phyloP scores from a whole-genome alignment of 495 filamentous ascomycete species.

The Hypomontagnella submonticulosa region DNA sequence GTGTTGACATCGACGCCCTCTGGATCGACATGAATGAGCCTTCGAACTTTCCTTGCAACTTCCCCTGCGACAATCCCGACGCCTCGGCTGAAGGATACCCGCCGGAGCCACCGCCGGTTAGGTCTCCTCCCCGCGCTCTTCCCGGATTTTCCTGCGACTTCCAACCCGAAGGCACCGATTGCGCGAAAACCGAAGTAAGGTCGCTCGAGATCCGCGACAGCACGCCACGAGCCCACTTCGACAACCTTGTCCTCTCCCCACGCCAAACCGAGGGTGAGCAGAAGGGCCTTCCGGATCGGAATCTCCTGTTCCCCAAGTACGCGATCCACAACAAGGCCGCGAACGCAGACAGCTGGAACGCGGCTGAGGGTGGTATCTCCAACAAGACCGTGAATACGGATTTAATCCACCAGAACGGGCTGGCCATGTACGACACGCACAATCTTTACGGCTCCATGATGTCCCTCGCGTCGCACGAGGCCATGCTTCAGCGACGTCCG shows the following conservation, averaged over 20 bases:
- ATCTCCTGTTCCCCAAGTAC: constrained; percentile 79
- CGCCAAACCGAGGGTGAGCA: constrained; percentile 50
- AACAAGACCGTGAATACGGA: constrained; percentile 81
- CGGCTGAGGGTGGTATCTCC: constrained; percentile 68
- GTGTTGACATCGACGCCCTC: constrained; percentile 84
- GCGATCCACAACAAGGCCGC: constrained; percentile 75
- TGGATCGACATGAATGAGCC: constrained; percentile 94
- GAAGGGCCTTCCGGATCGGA: constrained; percentile 68
- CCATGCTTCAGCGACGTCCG: constrained; percentile 77
- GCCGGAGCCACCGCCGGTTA: constrained; percentile 71
- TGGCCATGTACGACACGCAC: constrained; percentile 80
- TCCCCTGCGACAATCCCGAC: constrained; percentile 72
- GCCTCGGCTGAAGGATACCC: constrained; percentile 68
- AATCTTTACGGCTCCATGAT: constrained; percentile 93
- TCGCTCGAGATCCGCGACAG: constrained; percentile 38
- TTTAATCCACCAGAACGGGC: constrained; percentile 76
- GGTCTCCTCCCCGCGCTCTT: constrained; percentile 68
- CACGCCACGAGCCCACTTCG: constrained; percentile 30
- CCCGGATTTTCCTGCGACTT: constrained; percentile 79
- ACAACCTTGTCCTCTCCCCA: constrained; percentile 33
- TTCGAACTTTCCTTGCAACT: constrained; percentile 71
- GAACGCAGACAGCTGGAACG: constrained; percentile 56
- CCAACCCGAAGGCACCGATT: constrained; percentile 65
- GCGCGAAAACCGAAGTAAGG: constrained; percentile 33
- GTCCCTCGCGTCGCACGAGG: constrained; percentile 70